Conservation (phyloP, 2,329 filamentous ascomycete species). For the Coniochaeta prunicola region DNA sequence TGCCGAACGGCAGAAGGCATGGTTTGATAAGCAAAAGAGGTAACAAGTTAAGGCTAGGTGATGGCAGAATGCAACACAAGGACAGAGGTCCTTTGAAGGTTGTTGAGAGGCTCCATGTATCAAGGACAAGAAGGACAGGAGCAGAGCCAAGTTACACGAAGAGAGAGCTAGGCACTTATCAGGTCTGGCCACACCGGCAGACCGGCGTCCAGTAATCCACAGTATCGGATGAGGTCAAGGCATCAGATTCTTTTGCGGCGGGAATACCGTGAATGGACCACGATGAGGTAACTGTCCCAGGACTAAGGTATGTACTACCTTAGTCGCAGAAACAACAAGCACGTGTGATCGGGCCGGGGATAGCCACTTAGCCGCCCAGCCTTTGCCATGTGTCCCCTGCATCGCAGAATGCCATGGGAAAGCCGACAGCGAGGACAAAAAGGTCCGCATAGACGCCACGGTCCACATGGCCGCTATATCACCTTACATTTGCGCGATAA, state of each 20-base stretch:
- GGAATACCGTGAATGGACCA: neutral
- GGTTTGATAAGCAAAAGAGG: neutral
- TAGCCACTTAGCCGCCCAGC: neutral
- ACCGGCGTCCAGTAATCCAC: neutral
- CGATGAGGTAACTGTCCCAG: neutral
- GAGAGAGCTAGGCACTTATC: neutral
- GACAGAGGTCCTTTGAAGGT: constrained; percentile 1
- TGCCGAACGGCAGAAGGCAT: neutral
- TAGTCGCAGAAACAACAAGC: neutral
- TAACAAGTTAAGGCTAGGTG: neutral
- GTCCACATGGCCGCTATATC: neutral
- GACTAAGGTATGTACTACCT: neutral
- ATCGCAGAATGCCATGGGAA: too few species aligned
- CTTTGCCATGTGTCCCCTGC: neutral
- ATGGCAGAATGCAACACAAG: neutral
- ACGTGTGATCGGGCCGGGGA: neutral
- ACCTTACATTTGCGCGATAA: neutral
- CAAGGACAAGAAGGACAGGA: constrained; percentile 3
- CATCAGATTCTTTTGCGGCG: neutral
- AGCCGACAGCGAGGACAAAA: neutral
- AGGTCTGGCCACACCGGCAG: neutral
- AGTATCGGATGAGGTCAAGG: neutral
- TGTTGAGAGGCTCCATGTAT: constrained; percentile 3
- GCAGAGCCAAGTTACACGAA: neutral
- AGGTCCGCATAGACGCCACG: neutral